phyloP scores from a whole-genome alignment of 768 basidiomycete species.

The Suillus ampliporus region DNA sequence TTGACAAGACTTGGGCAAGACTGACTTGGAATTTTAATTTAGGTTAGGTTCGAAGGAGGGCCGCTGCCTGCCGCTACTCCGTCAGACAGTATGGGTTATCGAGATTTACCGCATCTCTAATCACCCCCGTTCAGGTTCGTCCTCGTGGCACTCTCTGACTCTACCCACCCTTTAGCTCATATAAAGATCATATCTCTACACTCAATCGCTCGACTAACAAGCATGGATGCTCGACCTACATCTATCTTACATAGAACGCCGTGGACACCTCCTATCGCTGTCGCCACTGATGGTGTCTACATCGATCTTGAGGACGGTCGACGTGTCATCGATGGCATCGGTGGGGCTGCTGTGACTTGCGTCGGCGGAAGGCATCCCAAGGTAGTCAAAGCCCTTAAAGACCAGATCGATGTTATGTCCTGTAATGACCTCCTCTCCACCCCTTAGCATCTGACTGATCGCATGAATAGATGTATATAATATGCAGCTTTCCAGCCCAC shows the following conservation, averaged over 20 bases:
- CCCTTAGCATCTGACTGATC: conserved; percentile 4
- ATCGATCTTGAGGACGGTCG: conserved; percentile 73
- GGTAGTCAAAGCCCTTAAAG: conserved; percentile 75
- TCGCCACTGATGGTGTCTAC: conserved; percentile 70
- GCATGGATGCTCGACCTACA: conserved; percentile 21
- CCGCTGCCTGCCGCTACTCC: conserved; percentile 2
- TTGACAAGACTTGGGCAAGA: not conserved
- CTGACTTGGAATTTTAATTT: not conserved
- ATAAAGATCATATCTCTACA: not conserved
- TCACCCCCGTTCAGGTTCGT: not conserved
- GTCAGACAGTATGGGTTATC: not conserved
- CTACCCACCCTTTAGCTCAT: too few species aligned
- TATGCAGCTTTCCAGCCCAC: conserved; percentile 80
- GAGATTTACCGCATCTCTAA: not conserved
- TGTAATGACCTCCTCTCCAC: conserved; percentile 52
- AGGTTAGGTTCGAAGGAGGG: conserved; percentile 1
- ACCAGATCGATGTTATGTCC: conserved; percentile 77
- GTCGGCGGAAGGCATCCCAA: conserved; percentile 76
- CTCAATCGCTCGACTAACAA: not conserved
- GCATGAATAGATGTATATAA: conserved; percentile 77
- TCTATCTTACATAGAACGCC: conserved; percentile 72
- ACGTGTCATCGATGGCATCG: conserved; percentile 77
- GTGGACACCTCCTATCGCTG: conserved; percentile 74
- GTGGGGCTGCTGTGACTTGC: conserved; percentile 85
- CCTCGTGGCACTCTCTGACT: not conserved